A percentile compares a stretch with the other conserved stretches of the same genome.
Conservation (phyloP, 148 eudicot species). For the Tetragonia tetragonoides region DNA sequence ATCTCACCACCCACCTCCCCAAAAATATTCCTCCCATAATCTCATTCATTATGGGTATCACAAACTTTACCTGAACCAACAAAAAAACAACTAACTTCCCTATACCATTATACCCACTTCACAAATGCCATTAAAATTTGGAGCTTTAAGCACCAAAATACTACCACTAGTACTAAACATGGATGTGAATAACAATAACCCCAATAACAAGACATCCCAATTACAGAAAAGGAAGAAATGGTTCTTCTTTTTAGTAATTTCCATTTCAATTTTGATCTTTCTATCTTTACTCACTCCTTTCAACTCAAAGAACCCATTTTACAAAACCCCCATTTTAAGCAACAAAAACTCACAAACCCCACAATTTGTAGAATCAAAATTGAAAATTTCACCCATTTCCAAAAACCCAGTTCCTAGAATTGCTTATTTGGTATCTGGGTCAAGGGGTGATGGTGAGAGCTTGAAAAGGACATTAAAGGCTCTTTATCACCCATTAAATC, state of each 20-base stretch:
- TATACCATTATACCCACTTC: background rate
- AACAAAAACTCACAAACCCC: slow-evolving; percentile 22
- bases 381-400: slow-evolving; percentile 34
- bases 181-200: slow-evolving; percentile 29
- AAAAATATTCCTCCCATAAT: background rate
- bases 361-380: slow-evolving; percentile 59
- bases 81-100: slow-evolving; percentile 10
- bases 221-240: slow-evolving; percentile 48
- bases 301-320: slow-evolving; percentile 26
- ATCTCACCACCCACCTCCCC: slow-evolving; percentile 21
- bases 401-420: slow-evolving; percentile 43
- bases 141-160: background rate
- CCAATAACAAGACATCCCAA: slow-evolving; percentile 30
- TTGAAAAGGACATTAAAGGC: slow-evolving; percentile 62
- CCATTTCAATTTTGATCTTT: slow-evolving; percentile 37
- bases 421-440: slow-evolving; percentile 73
- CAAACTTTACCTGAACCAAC: slow-evolving; percentile 35
- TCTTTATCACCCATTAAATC: slow-evolving; percentile 68
- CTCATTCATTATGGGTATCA: background rate
- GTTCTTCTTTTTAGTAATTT: slow-evolving; percentile 36
- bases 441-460: slow-evolving; percentile 66
- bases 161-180: background rate
- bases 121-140: background rate
- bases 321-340: slow-evolving; percentile 13
- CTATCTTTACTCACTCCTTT: slow-evolving; percentile 38